Evolutionary conservation across 2,329 filamentous ascomycete genomes (phyloP), one percentile per base, ranked within the genome.

Genomic region (Neonectria neomacrospora): DNA sequence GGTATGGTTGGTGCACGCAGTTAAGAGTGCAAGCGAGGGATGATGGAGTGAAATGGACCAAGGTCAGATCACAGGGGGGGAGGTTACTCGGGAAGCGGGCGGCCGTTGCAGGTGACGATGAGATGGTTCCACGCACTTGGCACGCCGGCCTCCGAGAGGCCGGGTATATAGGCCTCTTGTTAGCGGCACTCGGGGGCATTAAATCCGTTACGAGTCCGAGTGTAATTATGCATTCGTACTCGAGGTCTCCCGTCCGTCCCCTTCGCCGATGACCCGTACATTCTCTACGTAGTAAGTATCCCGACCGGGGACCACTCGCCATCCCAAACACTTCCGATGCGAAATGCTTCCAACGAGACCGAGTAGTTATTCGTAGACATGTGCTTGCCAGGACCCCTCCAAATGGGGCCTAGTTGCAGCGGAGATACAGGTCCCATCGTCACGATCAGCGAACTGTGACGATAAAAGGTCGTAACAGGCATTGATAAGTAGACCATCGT

Each of bases 101-200:
- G 51, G 54, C 48, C 34, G 50, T 58, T 54, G 60, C 60, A 63
- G 60, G 60, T 63, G 54, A 63, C 54, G 60, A 63, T 63, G 58
- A 41, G 51, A 63, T 63, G 60, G 60, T 54, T 47, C 60, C 60
- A 63, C 60, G 41, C 56, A 26, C 23, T 26, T 26, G 23, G 23
- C 23, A 44, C 45, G 48, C 48, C 34, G 28, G 39, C 47, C 41
- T 37, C 39, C 39, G 39, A 28, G 34, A 37, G 20, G 18, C 16
- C 32, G 18, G 16, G 18, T 28, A 18, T 41, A n/a, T 44, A 44
- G 54, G 54, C 8, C 9, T 20, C 16, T n/a, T n/a, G 37, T 30
- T 28, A 32, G 28, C 18, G 44, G 44, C 44, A 9, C 22, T 41
- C 23, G 44, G 22, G 22, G 44, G 22, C 44, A 47, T 47, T 10